Percentiles rank a stretch among this genome's conserved stretches.
Evolutionary conservation across 2,329 filamentous ascomycete genomes (phyloP).

Genomic region (Septoria linicola): DNA sequence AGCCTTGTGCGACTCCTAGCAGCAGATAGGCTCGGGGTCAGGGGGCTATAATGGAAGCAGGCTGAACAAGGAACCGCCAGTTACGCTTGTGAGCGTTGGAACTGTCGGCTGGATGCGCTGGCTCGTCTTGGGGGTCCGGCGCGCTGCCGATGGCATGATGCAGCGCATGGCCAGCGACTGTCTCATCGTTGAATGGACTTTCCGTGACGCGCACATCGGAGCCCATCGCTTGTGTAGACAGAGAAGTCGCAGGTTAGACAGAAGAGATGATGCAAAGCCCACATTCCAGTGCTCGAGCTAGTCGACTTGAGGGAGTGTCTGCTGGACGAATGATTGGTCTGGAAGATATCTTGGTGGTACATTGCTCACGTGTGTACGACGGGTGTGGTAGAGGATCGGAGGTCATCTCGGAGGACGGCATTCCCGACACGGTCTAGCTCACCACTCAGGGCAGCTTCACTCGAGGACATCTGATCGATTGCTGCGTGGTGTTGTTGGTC

Average conservation of each 20-base stretch:
- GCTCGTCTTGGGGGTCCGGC: slow-evolving; percentile 6
- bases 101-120: slow-evolving; percentile 22
- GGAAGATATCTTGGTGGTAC: not conserved
- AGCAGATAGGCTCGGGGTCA: slow-evolving; percentile 29
- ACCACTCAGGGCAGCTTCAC: not conserved
- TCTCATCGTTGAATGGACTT: slow-evolving; percentile 5
- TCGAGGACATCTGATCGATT: not conserved
- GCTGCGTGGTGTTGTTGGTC: not conserved
- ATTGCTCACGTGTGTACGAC: slow-evolving; percentile 1
- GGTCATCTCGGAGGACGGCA: no score
- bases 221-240: slow-evolving; percentile 1
- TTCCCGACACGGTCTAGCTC: no score
- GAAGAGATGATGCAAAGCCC: slow-evolving; percentile 3
- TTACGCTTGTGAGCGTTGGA: slow-evolving; percentile 18
- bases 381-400: not conserved
- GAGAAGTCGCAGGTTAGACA: not conserved
- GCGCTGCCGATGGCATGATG: not conserved
- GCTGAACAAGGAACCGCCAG: slow-evolving; percentile 18
- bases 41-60: slow-evolving; percentile 23
- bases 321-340: not conserved
- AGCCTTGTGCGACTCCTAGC: slow-evolving; percentile 26
- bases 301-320: not conserved
- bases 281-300: slow-evolving; percentile 8
- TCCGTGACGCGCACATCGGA: not conserved
- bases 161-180: slow-evolving; percentile 7